Percentiles rank a stretch among this genome's conserved stretches.
Conservation (phyloP, 139 green algal genomes). For the Volvox africanus region DNA sequence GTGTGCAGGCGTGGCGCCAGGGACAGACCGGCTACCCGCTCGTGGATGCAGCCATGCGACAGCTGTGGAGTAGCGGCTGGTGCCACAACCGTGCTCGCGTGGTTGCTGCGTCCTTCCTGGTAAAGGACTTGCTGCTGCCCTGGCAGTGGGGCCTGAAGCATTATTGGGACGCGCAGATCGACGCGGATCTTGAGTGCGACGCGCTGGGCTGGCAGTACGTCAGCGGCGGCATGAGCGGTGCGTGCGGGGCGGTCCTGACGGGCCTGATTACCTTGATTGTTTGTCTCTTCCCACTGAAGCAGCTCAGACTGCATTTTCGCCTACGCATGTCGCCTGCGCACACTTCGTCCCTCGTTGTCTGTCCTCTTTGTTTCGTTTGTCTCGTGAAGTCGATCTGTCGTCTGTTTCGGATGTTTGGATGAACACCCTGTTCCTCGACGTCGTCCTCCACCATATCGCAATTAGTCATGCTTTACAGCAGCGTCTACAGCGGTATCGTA, state of each 20-base stretch:
- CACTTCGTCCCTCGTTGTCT: too few relatives aligned
- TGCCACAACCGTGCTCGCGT: slow-evolving; percentile 88
- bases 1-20: slow-evolving; percentile 78
- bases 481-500: too few relatives aligned
- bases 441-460: too few relatives aligned
- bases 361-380: too few relatives aligned
- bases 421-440: too few relatives aligned
- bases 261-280: too few relatives aligned
- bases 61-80: slow-evolving; percentile 92
- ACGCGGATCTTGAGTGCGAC: slow-evolving; percentile 94
- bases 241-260: background rate
- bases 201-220: slow-evolving; percentile 91
- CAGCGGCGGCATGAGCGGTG: slow-evolving; percentile 74
- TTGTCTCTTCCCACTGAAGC: too few relatives aligned
- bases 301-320: too few relatives aligned
- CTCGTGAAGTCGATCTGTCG: too few relatives aligned
- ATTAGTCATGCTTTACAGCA: too few relatives aligned
- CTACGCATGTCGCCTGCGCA: too few relatives aligned
- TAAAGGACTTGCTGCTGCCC: slow-evolving; percentile 93
- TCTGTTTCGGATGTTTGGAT: too few relatives aligned
- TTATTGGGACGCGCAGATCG: slow-evolving; percentile 93
- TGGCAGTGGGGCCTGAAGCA: slow-evolving; percentile 98
- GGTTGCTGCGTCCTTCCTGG: slow-evolving; percentile 84
- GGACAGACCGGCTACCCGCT: slow-evolving; percentile 90
- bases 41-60: slow-evolving; percentile 90